phyloP scores from a whole-genome alignment of 2,329 filamentous ascomycete species.

The Hypomyces perniciosus region DNA sequence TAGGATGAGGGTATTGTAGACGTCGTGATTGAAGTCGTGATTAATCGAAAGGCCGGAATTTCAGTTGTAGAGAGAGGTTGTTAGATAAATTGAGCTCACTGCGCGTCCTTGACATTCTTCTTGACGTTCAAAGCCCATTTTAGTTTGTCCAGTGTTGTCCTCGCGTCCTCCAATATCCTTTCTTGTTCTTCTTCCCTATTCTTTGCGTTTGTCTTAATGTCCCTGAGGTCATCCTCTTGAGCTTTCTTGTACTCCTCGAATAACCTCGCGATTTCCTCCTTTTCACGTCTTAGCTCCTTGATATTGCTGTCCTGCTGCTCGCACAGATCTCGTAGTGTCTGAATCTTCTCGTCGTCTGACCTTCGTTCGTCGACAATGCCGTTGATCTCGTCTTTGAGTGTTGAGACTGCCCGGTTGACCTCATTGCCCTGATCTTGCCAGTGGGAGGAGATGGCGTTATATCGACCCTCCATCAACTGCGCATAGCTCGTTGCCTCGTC shows the following conservation, averaged over 20 bases:
- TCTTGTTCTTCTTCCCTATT: conserved; percentile 57
- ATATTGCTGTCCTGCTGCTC: conserved; percentile 69
- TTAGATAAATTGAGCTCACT: conserved; percentile 29
- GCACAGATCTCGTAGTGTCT: conserved; percentile 59
- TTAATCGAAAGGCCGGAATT: neutral
- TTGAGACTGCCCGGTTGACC: conserved; percentile 46
- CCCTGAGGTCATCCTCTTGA: conserved; percentile 55
- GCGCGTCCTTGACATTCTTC: conserved; percentile 50
- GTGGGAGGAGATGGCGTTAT: conserved; percentile 60
- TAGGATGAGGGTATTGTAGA: neutral
- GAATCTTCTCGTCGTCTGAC: conserved; percentile 57
- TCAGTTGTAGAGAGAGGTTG: neutral
- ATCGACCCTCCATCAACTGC: conserved; percentile 62
- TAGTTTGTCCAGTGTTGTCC: conserved; percentile 59
- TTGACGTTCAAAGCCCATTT: conserved; percentile 68
- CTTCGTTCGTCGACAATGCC: conserved; percentile 49
- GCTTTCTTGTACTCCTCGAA: conserved; percentile 60
- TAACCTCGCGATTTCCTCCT: conserved; percentile 52
- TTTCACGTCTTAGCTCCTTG: conserved; percentile 52
- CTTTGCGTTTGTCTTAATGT: conserved; percentile 53
- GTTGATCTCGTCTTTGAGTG: conserved; percentile 49
- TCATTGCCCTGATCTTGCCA: conserved; percentile 62
- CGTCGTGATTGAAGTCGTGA: neutral
- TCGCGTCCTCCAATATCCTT: conserved; percentile 50
- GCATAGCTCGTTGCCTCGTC: conserved; percentile 61